Percentiles rank a stretch among this genome's conserved stretches.
phyloP scores from a whole-genome alignment of 2,329 filamentous ascomycete species.

The Hypoxylon sp. region DNA sequence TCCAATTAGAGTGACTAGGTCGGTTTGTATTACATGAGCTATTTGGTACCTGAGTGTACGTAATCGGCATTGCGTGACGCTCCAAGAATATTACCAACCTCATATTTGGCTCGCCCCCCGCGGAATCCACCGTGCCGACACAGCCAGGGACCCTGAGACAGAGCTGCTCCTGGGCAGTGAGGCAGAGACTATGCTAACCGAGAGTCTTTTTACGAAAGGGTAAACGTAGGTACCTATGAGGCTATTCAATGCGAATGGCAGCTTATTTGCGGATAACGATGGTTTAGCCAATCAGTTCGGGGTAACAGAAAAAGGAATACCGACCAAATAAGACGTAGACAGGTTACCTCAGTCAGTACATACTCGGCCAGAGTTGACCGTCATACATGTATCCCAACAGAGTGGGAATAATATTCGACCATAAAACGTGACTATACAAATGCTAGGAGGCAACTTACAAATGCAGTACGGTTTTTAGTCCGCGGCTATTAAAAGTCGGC shows the following conservation, averaged over 20 bases:
- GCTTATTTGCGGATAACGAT: not conserved
- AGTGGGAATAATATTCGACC: slow-evolving; percentile 8
- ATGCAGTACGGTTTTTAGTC: slow-evolving; percentile 8
- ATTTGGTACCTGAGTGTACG: slow-evolving; percentile 23
- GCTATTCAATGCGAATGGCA: not conserved
- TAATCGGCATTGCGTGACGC: slow-evolving; percentile 40
- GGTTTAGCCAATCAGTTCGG: not conserved
- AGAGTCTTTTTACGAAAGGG: slow-evolving; percentile 1
- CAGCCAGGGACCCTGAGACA: slow-evolving; percentile 28
- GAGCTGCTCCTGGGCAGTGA: slow-evolving; percentile 5
- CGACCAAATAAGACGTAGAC: not conserved
- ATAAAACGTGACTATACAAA: slow-evolving; percentile 10
- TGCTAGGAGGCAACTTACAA: slow-evolving; percentile 20
- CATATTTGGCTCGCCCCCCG: slow-evolving; percentile 27
- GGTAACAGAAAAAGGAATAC: not conserved
- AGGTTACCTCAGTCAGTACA: not conserved
- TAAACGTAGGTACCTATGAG: not conserved
- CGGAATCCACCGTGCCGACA: slow-evolving; percentile 39
- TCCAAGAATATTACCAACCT: slow-evolving; percentile 36
- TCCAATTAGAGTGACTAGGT: not conserved
- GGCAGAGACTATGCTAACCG: slow-evolving; percentile 21
- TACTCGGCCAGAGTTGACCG: slow-evolving; percentile 4
- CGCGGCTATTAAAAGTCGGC: slow-evolving; percentile 27
- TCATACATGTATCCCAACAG: slow-evolving; percentile 9
- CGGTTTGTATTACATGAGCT: slow-evolving; percentile 11